Percentiles rank a stretch among this genome's conserved stretches.
phyloP scores from a whole-genome alignment of 1,139 yeast genomes.

The Candida tropicalis region DNA sequence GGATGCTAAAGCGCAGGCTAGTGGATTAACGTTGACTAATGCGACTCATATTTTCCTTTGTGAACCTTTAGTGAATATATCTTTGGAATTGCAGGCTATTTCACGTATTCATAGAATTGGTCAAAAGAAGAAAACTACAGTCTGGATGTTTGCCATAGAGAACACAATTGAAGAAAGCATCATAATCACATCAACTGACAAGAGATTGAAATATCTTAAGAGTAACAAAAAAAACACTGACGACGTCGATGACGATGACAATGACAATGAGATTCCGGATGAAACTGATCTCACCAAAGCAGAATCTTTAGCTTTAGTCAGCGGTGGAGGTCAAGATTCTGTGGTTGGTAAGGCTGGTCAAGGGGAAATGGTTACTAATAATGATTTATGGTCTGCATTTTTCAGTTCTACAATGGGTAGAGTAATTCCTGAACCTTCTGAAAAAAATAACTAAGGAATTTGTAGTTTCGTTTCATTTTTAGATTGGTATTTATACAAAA shows the following conservation, averaged over 20 bases:
- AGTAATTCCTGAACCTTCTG: not conserved
- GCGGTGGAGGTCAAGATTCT: slow-evolving; percentile 42
- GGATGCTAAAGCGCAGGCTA: slow-evolving; percentile 84
- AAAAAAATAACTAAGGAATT: not conserved
- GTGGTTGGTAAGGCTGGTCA: slow-evolving; percentile 45
- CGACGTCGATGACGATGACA: not conserved
- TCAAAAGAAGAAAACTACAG: slow-evolving; percentile 75
- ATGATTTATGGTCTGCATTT: slow-evolving; percentile 64
- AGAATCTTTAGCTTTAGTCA: slow-evolving; percentile 40
- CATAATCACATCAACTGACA: slow-evolving; percentile 57
- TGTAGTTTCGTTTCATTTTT: no score
- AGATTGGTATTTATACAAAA: not conserved
- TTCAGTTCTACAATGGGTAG: slow-evolving; percentile 35
- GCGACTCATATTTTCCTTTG: slow-evolving; percentile 89
- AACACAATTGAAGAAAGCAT: slow-evolving; percentile 92
- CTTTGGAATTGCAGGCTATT: slow-evolving; percentile 87
- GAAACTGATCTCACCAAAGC: slow-evolving; percentile 33
- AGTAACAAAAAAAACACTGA: slow-evolving; percentile 8
- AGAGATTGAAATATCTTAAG: slow-evolving; percentile 43
- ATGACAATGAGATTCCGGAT: not conserved
- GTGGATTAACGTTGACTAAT: slow-evolving; percentile 87
- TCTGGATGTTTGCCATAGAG: slow-evolving; percentile 87
- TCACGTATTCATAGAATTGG: slow-evolving; percentile 93
- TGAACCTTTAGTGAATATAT: slow-evolving; percentile 89
- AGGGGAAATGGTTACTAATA: slow-evolving; percentile 58